These are phyloP conservation scores for Pseudevernia furfuracea DNA, from an alignment of 495 filamentous ascomycete genomes.

Conservation along the genomic window DNA sequence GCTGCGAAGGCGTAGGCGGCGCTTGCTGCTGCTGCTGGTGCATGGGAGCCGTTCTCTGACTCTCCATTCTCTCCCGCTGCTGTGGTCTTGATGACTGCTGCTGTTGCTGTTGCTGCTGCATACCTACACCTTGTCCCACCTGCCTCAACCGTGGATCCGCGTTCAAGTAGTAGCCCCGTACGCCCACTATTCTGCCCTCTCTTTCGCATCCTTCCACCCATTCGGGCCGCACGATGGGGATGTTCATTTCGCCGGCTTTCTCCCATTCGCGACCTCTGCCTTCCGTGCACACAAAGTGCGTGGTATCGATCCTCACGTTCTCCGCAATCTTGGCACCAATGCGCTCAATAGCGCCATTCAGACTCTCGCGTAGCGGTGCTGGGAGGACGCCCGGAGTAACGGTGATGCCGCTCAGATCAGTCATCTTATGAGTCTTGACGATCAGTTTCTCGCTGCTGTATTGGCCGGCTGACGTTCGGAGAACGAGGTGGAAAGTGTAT, in stretches of 20 bases:
- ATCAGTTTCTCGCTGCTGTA: conserved; percentile 73
- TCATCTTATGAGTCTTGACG: conserved; percentile 97
- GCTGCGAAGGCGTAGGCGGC: conserved; percentile 1
- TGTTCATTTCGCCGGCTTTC: conserved; percentile 94
- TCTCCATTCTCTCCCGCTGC: conserved; percentile 34
- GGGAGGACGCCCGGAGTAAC: conserved; percentile 86
- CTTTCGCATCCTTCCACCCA: conserved; percentile 94
- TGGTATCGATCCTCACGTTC: conserved; percentile 90
- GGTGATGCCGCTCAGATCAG: conserved; percentile 90
- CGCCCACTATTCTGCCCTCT: conserved; percentile 87
- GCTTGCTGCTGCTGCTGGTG: conserved; percentile 11
- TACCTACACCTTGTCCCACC: conserved; percentile 39
- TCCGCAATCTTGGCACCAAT: conserved; percentile 92
- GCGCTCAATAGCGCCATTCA: conserved; percentile 67
- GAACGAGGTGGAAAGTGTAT: conserved; percentile 87
- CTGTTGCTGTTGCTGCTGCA: conserved; percentile 23
- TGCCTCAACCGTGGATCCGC: conserved; percentile 64
- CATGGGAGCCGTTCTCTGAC: conserved; percentile 25
- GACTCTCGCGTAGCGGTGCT: conserved; percentile 60
- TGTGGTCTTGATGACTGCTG: conserved; percentile 18
- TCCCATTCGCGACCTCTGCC: conserved; percentile 87
- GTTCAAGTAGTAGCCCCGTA: conserved; percentile 91
- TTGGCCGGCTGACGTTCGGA: conserved; percentile 86
- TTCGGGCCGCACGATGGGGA: conserved; percentile 94
- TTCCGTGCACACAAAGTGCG: conserved; percentile 98